Evolutionary conservation across 495 filamentous ascomycete genomes (phyloP).

Genomic region (Talaromyces adpressus): DNA sequence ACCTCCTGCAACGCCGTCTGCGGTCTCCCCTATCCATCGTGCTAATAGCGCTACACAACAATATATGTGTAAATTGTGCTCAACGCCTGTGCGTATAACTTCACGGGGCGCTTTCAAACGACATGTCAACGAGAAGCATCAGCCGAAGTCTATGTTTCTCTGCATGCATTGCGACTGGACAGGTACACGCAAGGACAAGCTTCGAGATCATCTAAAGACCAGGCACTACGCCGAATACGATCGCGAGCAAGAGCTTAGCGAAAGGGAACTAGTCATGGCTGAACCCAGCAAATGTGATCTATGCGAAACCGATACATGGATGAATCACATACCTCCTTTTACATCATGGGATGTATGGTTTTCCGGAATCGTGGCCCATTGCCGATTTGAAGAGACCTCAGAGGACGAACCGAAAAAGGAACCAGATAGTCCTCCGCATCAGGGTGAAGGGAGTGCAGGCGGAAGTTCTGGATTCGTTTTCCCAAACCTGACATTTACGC

Average conservation of each 20-base stretch:
- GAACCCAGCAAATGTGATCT: not conserved
- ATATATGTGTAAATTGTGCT: not conserved
- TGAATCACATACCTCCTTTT: not conserved
- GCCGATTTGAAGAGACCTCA: not conserved
- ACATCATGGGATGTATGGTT: not conserved
- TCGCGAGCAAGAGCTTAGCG: not conserved
- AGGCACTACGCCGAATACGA: not conserved
- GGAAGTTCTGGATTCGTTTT: not conserved
- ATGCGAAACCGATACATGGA: not conserved
- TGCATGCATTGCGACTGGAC: not conserved
- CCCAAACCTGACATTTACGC: not conserved
- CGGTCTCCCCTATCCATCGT: not conserved
- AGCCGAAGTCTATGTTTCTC: slow-evolving; percentile 1
- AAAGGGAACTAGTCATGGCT: not conserved
- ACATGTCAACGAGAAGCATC: slow-evolving; percentile 5
- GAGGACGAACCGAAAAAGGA: not conserved
- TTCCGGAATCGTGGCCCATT: not conserved
- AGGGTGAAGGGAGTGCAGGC: not conserved
- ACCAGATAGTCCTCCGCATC: not conserved
- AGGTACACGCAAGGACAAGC: slow-evolving; percentile 1
- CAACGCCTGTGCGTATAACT: not conserved
- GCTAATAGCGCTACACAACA: not conserved
- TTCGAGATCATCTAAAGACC: not conserved
- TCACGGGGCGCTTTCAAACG: not conserved
- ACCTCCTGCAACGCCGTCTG: not conserved